Conservation (phyloP, 176 grass and related monocot genomes). For the Musa itinerans region DNA sequence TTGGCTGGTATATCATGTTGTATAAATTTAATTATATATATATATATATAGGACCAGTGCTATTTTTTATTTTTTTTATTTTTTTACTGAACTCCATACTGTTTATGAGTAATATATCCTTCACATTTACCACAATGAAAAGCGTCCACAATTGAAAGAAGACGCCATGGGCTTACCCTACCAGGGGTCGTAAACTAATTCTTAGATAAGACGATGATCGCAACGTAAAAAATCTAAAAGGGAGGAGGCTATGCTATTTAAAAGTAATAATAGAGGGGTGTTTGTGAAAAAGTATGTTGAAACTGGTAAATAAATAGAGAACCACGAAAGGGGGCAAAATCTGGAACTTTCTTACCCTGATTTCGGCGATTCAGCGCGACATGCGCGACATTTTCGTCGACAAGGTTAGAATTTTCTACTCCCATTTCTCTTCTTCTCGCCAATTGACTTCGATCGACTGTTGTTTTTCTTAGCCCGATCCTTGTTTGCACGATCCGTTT, state of each 20-base stretch:
- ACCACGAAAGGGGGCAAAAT: not conserved
- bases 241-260: not conserved
- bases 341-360: not conserved
- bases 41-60: no score
- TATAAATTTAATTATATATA: no score
- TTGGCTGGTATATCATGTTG: no score
- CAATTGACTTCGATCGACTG: not conserved
- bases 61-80: no score
- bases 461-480: not conserved
- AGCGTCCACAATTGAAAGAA: no score
- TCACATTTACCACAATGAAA: no score
- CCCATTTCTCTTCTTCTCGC: not conserved
- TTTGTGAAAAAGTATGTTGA: not conserved
- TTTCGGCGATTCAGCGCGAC: not conserved
- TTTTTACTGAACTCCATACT: no score
- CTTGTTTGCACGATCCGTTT: not conserved
- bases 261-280: no score
- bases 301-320: not conserved
- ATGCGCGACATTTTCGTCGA: not conserved
- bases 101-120: no score
- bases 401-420: conserved; percentile 1
- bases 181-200: no score
- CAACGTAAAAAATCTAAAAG: not conserved
- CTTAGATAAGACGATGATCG: no score
- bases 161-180: no score